Percentiles rank a stretch among this genome's conserved stretches.
phyloP scores from a whole-genome alignment of 208 protist species.

The Trypanosoma scelopori region DNA sequence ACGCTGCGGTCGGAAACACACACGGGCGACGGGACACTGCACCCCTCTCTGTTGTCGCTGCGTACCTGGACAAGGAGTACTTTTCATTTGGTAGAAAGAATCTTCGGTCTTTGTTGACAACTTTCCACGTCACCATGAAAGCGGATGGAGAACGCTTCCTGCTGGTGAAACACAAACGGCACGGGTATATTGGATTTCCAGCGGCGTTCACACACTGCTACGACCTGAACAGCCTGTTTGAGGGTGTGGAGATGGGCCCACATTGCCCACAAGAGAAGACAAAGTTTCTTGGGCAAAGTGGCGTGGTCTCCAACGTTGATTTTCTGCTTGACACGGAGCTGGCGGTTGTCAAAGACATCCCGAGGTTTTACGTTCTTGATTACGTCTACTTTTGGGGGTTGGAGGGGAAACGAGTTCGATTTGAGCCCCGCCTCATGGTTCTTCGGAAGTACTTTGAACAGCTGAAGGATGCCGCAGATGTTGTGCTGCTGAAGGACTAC shows the following conservation, averaged over 20 bases:
- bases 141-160: conserved; percentile 78
- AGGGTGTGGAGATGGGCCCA: conserved; percentile 26
- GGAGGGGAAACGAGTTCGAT: conserved; percentile 46
- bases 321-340: conserved; percentile 81
- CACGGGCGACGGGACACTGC: conserved; percentile 59
- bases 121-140: conserved; percentile 78
- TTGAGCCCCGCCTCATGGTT: conserved; percentile 51
- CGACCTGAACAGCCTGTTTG: conserved; percentile 73
- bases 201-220: conserved; percentile 67
- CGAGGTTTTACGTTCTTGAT: conserved; percentile 77
- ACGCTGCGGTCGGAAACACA: conserved; percentile 60
- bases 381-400: conserved; percentile 79
- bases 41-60: conserved; percentile 72
- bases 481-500: conserved; percentile 73
- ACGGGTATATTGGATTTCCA: conserved; percentile 77
- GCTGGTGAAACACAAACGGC: conserved; percentile 65
- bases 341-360: conserved; percentile 23
- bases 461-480: background rate
- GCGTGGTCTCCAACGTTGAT: conserved; percentile 37
- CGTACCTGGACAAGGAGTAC: conserved; percentile 66
- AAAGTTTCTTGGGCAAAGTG: conserved; percentile 10
- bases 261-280: conserved; percentile 2
- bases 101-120: conserved; percentile 29
- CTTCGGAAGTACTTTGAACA: conserved; percentile 60
- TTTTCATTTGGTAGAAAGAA: conserved; percentile 61